phyloP scores from a whole-genome alignment of 495 filamentous ascomycete species.

The Podospora conica region DNA sequence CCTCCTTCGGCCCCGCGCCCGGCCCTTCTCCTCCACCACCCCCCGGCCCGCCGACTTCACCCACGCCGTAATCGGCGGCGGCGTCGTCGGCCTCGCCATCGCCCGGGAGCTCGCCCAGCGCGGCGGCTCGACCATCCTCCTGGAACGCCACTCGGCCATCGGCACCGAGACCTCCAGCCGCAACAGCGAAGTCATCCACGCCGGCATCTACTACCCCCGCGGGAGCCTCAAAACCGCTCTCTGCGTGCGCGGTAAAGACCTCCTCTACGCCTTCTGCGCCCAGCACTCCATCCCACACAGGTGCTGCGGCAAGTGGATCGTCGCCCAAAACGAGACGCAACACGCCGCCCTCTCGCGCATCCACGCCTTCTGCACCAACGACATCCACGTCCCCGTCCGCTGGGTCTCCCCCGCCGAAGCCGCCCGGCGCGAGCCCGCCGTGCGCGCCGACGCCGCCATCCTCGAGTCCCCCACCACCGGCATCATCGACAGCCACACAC shows the following conservation, averaged over 20 bases:
- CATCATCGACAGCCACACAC: constrained; percentile 79
- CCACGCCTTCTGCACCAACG: constrained; percentile 55
- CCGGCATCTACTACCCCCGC: constrained; percentile 84
- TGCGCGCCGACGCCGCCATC: constrained; percentile 65
- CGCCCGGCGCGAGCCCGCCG: constrained; percentile 59
- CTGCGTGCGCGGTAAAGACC: constrained; percentile 67
- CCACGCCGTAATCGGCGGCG: constrained; percentile 83
- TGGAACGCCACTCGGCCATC: constrained; percentile 70
- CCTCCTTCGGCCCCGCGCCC: not conserved
- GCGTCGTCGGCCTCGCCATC: constrained; percentile 87
- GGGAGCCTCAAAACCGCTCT: constrained; percentile 73
- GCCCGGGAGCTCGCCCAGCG: constrained; percentile 65
- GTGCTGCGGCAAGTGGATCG: constrained; percentile 87
- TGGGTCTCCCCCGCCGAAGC: constrained; percentile 61
- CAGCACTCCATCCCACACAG: constrained; percentile 59
- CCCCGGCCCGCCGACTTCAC: constrained; percentile 62
- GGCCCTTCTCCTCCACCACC: constrained; percentile 28
- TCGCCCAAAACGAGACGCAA: constrained; percentile 73
- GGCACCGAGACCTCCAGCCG: constrained; percentile 90
- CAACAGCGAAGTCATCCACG: constrained; percentile 97
- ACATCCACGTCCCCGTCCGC: constrained; percentile 64
- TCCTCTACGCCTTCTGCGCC: constrained; percentile 75
- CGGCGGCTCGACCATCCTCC: constrained; percentile 59
- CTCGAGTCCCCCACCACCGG: constrained; percentile 81
- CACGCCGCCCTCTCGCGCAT: constrained; percentile 58